Conservation (phyloP, 2,329 filamentous ascomycete genomes). For the Pyricularia grisea region DNA sequence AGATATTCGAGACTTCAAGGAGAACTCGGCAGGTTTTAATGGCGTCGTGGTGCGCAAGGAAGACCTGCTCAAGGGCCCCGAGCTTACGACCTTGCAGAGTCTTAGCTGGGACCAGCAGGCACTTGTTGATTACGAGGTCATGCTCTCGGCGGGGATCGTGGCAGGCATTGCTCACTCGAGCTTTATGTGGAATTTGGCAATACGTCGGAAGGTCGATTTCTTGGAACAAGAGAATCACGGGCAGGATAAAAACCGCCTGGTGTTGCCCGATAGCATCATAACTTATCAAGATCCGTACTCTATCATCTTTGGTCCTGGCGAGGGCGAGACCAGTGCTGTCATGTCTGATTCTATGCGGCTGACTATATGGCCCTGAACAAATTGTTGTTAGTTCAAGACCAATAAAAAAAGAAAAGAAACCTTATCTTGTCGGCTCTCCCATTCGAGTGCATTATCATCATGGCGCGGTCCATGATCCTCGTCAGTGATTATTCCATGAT, state of each 20-base stretch:
- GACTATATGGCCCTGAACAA: conserved; percentile 18
- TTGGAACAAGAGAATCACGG: conserved; percentile 8
- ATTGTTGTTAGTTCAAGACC: not conserved
- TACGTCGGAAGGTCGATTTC: conserved; percentile 24
- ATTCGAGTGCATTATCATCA: not conserved
- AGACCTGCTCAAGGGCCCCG: conserved; percentile 28
- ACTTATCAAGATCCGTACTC: conserved; percentile 23
- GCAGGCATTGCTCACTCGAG: conserved; percentile 32
- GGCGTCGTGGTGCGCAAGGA: conserved; percentile 31
- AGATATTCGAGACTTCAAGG: conserved; percentile 24
- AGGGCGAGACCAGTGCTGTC: conserved; percentile 1
- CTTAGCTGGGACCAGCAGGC: conserved; percentile 39
- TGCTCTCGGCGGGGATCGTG: conserved; percentile 31
- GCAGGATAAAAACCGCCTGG: conserved; percentile 6
- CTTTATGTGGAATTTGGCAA: conserved; percentile 37
- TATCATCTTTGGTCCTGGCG: conserved; percentile 18
- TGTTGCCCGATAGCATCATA: conserved; percentile 8
- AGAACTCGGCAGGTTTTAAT: conserved; percentile 23
- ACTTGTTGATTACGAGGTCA: conserved; percentile 40
- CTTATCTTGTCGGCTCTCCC: not conserved
- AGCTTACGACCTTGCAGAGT: conserved; percentile 21
- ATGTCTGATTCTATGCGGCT: conserved; percentile 10
- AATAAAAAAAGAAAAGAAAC: not conserved
- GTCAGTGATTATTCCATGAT: too few relatives aligned
- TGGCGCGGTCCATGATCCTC: too few relatives aligned